Conservation (phyloP, 805 yeast genomes). For the Blastobotrys chiropterorum region DNA sequence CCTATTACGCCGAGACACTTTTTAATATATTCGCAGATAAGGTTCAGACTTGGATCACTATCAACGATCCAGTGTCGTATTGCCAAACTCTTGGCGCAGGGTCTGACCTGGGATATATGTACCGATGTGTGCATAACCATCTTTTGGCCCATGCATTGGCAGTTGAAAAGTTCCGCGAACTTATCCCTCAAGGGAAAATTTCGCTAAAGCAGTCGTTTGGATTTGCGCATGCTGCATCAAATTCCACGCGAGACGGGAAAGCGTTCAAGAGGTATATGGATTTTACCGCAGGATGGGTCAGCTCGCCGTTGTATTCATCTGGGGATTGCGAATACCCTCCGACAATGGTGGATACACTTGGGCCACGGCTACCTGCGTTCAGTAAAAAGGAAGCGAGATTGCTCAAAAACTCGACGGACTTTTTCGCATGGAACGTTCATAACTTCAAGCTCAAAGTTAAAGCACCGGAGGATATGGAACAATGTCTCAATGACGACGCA, state of each 20-base stretch:
- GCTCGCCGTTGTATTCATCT: conserved; percentile 30
- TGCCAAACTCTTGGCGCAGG: conserved; percentile 18
- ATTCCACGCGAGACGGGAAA: conserved; percentile 20
- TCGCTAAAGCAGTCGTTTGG: conserved; percentile 29
- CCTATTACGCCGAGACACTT: conserved; percentile 30
- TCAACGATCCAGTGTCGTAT: conserved; percentile 30
- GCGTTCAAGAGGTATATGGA: conserved; percentile 30
- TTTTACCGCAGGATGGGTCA: conserved; percentile 27
- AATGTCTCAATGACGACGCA: conserved; percentile 22
- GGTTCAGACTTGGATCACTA: conserved; percentile 31
- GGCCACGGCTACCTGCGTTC: conserved; percentile 22
- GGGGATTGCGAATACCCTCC: conserved; percentile 32
- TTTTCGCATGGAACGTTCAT: conserved; percentile 32
- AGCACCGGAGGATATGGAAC: conserved; percentile 21
- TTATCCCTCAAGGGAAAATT: conserved; percentile 27
- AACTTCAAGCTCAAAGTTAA: conserved; percentile 24
- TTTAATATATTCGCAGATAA: conserved; percentile 30
- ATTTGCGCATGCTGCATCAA: conserved; percentile 26
- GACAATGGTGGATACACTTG: conserved; percentile 22
- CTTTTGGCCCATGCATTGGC: conserved; percentile 28
- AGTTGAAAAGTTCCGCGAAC: conserved; percentile 23
- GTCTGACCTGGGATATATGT: conserved; percentile 12
- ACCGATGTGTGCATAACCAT: conserved; percentile 20
- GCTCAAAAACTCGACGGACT: conserved; percentile 28
- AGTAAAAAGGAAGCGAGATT: conserved; percentile 26